Evolutionary conservation across 129 eudicot species (phyloP).

Genomic region (Daucus carota): DH1_v3.0 NC_030383.2:58714001-58714500

Average conservation of each 20-base stretch:
- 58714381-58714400: neutral
- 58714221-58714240: neutral
- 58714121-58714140: neutral
- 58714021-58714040: neutral
- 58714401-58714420: neutral
- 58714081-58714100: neutral
- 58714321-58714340: neutral
- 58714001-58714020: neutral
- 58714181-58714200: neutral
- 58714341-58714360: neutral
- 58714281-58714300: neutral
- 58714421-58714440: conserved; percentile 53
- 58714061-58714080: neutral
- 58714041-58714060: neutral
- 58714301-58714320: neutral
- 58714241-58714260: neutral
- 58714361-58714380: neutral
- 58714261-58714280: neutral
- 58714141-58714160: neutral
- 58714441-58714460: conserved; percentile 85
- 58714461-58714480: conserved; percentile 66
- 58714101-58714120: no score
- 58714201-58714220: neutral
- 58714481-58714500: conserved; percentile 58
- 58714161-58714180: neutral